A percentile compares a stretch with the other conserved stretches of the same genome.
Evolutionary conservation across 805 yeast species (phyloP).

Genomic region (Candida chauliodis): DNA sequence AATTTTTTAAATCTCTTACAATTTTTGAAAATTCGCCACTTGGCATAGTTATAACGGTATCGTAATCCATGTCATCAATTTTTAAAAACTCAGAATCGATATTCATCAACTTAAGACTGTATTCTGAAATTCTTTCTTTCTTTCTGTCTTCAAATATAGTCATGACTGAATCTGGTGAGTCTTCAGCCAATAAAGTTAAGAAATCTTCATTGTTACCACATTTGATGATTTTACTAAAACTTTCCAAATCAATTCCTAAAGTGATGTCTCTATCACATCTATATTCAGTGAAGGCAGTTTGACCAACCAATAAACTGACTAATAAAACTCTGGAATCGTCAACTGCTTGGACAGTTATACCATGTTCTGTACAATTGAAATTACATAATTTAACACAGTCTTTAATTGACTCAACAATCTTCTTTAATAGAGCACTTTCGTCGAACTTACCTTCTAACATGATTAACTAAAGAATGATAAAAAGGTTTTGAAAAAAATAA

Average conservation of each 20-base stretch:
- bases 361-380: constrained; percentile 93
- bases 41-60: constrained; percentile 83
- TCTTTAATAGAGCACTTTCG: constrained; percentile 87
- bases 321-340: constrained; percentile 95
- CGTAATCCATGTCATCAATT: constrained; percentile 91
- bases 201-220: constrained; percentile 90
- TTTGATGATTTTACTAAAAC: constrained; percentile 83
- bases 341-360: constrained; percentile 94
- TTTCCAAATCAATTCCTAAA: constrained; percentile 83
- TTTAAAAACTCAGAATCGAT: constrained; percentile 92
- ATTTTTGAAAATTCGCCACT: constrained; percentile 83
- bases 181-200: constrained; percentile 86
- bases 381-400: constrained; percentile 94
- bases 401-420: constrained; percentile 88
- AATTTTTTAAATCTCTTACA: constrained; percentile 79
- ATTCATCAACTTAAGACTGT: constrained; percentile 88
- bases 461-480: constrained; percentile 4
- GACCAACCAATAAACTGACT: constrained; percentile 82
- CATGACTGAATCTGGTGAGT: constrained; percentile 72
- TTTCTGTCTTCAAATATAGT: constrained; percentile 87
- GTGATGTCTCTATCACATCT: constrained; percentile 94
- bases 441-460: constrained; percentile 98
- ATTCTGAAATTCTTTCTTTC: constrained; percentile 90
- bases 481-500: constrained; percentile 1
- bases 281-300: constrained; percentile 84